Percentiles rank a stretch among this genome's conserved stretches.
Evolutionary conservation across 352 stramenopile genomes (phyloP).

Genomic region (Blastocystis hominis): DNA sequence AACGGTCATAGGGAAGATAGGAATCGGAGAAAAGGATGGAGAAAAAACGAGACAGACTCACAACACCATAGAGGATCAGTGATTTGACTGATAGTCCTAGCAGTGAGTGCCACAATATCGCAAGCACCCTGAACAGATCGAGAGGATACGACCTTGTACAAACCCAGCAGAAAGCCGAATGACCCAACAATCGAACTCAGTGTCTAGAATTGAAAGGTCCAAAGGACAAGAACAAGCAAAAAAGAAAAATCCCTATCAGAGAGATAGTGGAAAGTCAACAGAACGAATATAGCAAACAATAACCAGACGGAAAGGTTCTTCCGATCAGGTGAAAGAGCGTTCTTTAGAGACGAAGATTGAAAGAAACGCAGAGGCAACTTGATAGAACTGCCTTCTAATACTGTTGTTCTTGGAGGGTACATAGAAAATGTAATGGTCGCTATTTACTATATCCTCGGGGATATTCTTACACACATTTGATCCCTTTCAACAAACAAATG

Average conservation of each 20-base stretch:
- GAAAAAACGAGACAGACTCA: background rate
- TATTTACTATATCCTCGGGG: background rate
- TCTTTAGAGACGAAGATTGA: slow-evolving; percentile 1
- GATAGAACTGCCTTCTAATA: background rate
- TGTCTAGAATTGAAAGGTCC: background rate
- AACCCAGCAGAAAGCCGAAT: background rate
- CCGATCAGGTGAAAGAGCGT: background rate
- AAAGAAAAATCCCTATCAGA: slow-evolving; percentile 23
- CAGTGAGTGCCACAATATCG: background rate
- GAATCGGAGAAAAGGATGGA: background rate
- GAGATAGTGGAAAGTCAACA: background rate
- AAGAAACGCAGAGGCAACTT: background rate
- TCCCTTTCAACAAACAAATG: no score
- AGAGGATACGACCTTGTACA: background rate
- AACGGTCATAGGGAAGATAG: slow-evolving; percentile 9
- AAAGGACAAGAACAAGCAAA: background rate
- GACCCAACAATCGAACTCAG: background rate
- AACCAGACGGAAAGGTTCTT: background rate
- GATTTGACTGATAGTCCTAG: background rate
- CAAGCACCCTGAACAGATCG: background rate
- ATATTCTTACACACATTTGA: background rate
- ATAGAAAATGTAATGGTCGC: background rate
- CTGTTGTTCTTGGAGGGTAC: background rate
- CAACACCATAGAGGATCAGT: background rate
- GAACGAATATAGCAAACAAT: background rate